A percentile compares a stretch with the other conserved stretches of the same genome.
phyloP scores from a whole-genome alignment of 2,329 filamentous ascomycete genomes.

The Arachnomyces sp. region DNA sequence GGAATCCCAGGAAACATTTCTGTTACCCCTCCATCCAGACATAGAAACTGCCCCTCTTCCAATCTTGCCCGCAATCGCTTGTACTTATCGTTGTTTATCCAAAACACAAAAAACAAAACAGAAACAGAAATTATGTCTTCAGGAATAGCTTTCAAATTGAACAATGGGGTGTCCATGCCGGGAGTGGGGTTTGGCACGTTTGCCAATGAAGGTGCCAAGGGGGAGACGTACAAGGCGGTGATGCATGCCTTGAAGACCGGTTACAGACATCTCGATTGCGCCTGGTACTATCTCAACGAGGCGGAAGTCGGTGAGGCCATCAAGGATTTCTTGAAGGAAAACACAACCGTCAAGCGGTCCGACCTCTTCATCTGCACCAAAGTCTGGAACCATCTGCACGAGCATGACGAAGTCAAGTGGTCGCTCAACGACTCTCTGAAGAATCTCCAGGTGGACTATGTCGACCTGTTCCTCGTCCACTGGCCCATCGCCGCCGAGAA shows the following conservation, averaged over 20 bases:
- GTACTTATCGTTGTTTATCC: conserved; percentile 6
- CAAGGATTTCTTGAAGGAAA: conserved; percentile 48
- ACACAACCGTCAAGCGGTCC: conserved; percentile 39
- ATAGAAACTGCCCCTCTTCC: too few relatives aligned
- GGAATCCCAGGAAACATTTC: too few relatives aligned
- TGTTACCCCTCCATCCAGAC: too few relatives aligned
- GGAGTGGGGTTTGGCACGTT: conserved; percentile 58
- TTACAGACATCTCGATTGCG: conserved; percentile 51
- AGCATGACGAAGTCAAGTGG: conserved; percentile 40
- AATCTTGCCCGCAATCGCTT: too few relatives aligned
- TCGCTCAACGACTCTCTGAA: conserved; percentile 54
- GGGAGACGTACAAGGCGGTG: conserved; percentile 51
- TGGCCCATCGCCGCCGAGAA: conserved; percentile 47
- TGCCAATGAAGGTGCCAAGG: conserved; percentile 57
- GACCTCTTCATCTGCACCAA: conserved; percentile 48
- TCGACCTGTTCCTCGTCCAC: conserved; percentile 60
- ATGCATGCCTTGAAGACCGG: conserved; percentile 43
- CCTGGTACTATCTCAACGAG: conserved; percentile 50
- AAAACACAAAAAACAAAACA: conserved; percentile 3
- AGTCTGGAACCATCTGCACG: conserved; percentile 48
- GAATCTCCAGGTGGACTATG: conserved; percentile 61
- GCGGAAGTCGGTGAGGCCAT: conserved; percentile 46
- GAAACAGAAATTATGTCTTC: conserved; percentile 45
- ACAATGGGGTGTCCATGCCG: conserved; percentile 55
- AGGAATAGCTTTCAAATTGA: conserved; percentile 45